Base-by-base conservation (phyloP, 2,329 filamentous ascomycete genomes). In the Nannizzia gypsea region DNA sequence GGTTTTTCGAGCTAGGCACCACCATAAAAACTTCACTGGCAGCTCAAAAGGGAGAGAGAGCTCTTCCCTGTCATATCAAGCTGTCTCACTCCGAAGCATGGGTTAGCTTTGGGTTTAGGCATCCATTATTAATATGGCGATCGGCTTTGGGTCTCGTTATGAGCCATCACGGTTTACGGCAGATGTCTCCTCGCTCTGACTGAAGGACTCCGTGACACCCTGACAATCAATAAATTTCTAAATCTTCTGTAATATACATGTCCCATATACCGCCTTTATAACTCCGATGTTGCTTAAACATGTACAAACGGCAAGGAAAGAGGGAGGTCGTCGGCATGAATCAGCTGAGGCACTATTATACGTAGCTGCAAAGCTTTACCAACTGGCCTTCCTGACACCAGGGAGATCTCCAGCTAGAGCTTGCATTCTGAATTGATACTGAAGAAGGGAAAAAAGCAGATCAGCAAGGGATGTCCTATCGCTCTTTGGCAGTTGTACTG, bases 351-450 rank as follows among this genome's bases (percentile, higher is more conserved):
- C 11, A 13, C 20, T n/a, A 50, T n/a, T n/a, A 50, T n/a, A 34
- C 26, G 48, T 52, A 52, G 3, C 15, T 20, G 22, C 17, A 17
- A 24, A 9, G 55, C 22, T 22, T 67, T 89, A 99, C 93, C 93
- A 99, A 75, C 89, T 95, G 56, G 93, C 93, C 80, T 95, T 95
- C 81, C 86, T 90, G 59, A 99, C 93, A 68, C 93, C 93, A 0
- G 93, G 92, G 58, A 99, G 72, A 63, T 89, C 84, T 57, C 93
- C 93, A 34, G 82, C 86, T 64, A 96, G 77, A 17, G 93, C 93
- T 73, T 96, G 86, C 76, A 93, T 79, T 72, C 93, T 84, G 78
- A 99, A 99, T 78, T 92, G 90, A 74, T 82, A 99, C 92, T 97
- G 69, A 24, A 20, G 54, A 50, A 59, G 13, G 31, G 58, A 59